A percentile compares a stretch with the other conserved stretches of the same genome.
These are phyloP conservation scores for Exidia glandulosa DNA, from an alignment of 768 basidiomycete species.

Conservation along the genomic window DNA sequence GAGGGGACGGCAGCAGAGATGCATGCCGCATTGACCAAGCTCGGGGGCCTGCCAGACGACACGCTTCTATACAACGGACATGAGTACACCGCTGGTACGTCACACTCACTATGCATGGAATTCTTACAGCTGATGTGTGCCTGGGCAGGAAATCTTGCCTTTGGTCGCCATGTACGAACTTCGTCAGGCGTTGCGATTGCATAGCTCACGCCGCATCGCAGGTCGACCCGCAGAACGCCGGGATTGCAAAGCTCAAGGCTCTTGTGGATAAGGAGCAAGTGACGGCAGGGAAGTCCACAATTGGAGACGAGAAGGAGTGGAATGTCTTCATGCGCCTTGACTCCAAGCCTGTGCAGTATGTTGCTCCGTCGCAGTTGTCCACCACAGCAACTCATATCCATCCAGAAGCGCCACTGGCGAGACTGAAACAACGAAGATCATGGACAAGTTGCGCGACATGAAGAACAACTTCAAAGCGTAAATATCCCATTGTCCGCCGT, in stretches of 20 bases:
- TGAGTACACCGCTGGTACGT: conserved; percentile 58
- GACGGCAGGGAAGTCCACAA: conserved; percentile 77
- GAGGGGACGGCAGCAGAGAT: conserved; percentile 76
- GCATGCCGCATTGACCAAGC: conserved; percentile 59
- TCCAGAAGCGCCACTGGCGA: conserved; percentile 40
- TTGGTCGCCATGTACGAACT: conserved; percentile 36
- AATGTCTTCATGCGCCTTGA: conserved; percentile 88
- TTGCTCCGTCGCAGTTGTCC: no score
- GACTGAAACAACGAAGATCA: conserved; percentile 44
- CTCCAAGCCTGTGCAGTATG: conserved; percentile 52
- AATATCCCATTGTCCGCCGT: conserved; percentile 12
- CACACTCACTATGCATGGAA: neutral
- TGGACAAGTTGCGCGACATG: conserved; percentile 64
- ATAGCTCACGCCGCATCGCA: neutral
- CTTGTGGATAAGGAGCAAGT: conserved; percentile 47
- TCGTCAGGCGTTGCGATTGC: neutral
- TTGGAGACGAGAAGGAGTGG: conserved; percentile 89
- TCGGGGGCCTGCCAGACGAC: conserved; percentile 63
- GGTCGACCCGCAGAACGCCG: conserved; percentile 54
- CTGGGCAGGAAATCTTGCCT: conserved; percentile 45
- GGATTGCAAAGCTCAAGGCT: conserved; percentile 44
- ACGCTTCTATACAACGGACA: conserved; percentile 85
- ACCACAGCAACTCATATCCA: neutral
- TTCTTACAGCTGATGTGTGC: neutral
- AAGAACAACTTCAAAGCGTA: conserved; percentile 78